These are phyloP conservation scores for Plasmodium yoelii DNA, from an alignment of 169 alveolate genomes.

Conservation along the genomic window DNA sequence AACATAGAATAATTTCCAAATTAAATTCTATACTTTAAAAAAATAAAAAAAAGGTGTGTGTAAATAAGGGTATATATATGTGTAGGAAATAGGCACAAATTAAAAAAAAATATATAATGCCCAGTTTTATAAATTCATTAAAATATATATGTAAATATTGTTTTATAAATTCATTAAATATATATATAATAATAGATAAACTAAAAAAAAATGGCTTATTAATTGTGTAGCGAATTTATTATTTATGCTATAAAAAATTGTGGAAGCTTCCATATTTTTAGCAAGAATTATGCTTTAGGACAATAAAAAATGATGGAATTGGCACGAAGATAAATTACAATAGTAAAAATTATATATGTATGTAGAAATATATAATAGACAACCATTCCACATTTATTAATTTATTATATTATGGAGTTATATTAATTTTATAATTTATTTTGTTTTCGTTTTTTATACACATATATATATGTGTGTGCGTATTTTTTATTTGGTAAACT, in stretches of 20 bases:
- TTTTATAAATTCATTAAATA: constrained; percentile 23
- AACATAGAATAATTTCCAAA: constrained; percentile 45
- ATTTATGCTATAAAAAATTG: constrained; percentile 49
- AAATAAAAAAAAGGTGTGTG: constrained; percentile 50
- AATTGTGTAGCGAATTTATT: constrained; percentile 30
- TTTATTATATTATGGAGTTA: neutral
- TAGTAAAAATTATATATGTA: too few species aligned
- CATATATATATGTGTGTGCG: too few species aligned
- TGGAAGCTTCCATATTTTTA: constrained; percentile 59
- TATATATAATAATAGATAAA: neutral
- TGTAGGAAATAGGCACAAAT: constrained; percentile 5
- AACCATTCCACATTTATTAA: constrained; percentile 12
- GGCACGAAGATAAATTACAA: too few species aligned
- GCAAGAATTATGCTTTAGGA: constrained; percentile 41
- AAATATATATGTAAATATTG: neutral
- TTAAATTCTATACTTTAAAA: constrained; percentile 38
- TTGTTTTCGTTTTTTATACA: constrained; percentile 4
- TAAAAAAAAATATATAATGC: constrained; percentile 30
- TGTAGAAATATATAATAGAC: neutral
- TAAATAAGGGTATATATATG: constrained; percentile 22
- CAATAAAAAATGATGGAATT: constrained; percentile 21
- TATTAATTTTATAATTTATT: constrained; percentile 11
- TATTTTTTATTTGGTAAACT: constrained; percentile 5
- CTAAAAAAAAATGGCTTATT: constrained; percentile 20
- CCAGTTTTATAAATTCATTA: constrained; percentile 20